Percentiles rank a stretch among this genome's conserved stretches.
Conservation (phyloP, 306 rosid species). For the Macrotyloma uniflorum region DNA sequence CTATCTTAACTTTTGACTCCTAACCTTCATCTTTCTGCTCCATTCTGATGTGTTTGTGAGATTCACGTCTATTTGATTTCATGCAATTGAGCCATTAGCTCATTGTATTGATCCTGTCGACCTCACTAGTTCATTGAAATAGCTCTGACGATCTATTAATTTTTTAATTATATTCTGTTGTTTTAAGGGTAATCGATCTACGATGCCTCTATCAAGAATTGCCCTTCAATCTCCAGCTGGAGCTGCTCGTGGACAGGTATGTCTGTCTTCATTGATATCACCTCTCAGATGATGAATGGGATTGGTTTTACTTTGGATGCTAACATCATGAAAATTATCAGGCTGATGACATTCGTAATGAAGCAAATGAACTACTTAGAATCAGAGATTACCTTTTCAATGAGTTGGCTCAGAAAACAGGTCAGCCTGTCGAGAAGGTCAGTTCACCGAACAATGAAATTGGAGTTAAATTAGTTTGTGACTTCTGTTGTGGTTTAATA, state of each 20-base stretch:
- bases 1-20: neutral
- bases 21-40: neutral
- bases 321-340: conserved; percentile 43
- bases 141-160: conserved; percentile 31
- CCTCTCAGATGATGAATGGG: conserved; percentile 11
- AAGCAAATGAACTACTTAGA: conserved; percentile 88
- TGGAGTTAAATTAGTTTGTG: conserved; percentile 22
- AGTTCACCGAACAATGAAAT: conserved; percentile 40
- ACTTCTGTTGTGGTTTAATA: neutral
- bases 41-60: conserved; percentile 24
- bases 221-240: conserved; percentile 87
- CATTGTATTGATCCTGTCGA: neutral
- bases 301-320: conserved; percentile 30
- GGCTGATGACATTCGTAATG: conserved; percentile 93
- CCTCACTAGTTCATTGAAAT: conserved; percentile 18
- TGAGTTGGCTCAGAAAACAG: conserved; percentile 77
- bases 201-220: conserved; percentile 90
- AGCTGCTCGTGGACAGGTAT: conserved; percentile 97
- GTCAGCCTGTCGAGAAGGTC: conserved; percentile 91
- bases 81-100: neutral
- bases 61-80: conserved; percentile 12
- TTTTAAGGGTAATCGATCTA: conserved; percentile 70
- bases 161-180: conserved; percentile 21
- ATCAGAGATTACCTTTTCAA: conserved; percentile 74
- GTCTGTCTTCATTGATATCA: conserved; percentile 21